Conservation (phyloP, 139 green algal species). For the Closterium sp. region DNA sequence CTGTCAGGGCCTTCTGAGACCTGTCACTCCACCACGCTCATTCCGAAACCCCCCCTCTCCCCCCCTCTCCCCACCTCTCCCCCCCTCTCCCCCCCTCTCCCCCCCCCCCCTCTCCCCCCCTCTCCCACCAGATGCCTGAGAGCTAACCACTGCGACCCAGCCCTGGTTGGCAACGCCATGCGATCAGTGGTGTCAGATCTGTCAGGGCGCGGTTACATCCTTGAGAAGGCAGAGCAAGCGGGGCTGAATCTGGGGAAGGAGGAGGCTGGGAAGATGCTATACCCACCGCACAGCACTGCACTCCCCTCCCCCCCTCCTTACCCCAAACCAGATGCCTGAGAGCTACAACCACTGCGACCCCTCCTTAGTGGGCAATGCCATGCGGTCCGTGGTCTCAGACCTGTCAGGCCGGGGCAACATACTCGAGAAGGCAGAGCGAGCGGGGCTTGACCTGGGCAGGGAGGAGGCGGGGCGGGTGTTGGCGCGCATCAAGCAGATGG, state of each 20-base stretch:
- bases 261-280: slow-evolving; percentile 43
- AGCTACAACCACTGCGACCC: slow-evolving; percentile 62
- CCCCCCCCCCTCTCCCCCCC: too few relatives aligned
- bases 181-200: slow-evolving; percentile 51
- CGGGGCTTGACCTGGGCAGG: slow-evolving; percentile 47
- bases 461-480: slow-evolving; percentile 53
- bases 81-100: neutral
- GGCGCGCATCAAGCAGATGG: slow-evolving; percentile 58
- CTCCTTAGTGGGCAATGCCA: slow-evolving; percentile 51
- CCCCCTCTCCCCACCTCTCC: slow-evolving; percentile 14
- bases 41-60: neutral
- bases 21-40: too few relatives aligned
- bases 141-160: slow-evolving; percentile 57
- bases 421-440: slow-evolving; percentile 45
- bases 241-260: slow-evolving; percentile 48
- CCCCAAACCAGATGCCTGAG: slow-evolving; percentile 47
- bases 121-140: slow-evolving; percentile 6
- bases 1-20: slow-evolving; percentile 30
- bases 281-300: neutral
- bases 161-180: slow-evolving; percentile 55
- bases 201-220: slow-evolving; percentile 49
- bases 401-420: slow-evolving; percentile 56
- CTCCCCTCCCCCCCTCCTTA: neutral
- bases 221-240: slow-evolving; percentile 1
- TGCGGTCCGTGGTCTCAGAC: slow-evolving; percentile 55